Percentiles rank a stretch among this genome's conserved stretches.
Evolutionary conservation across 2,329 filamentous ascomycete genomes (phyloP).

Genomic region (Truncatella angustata): DNA sequence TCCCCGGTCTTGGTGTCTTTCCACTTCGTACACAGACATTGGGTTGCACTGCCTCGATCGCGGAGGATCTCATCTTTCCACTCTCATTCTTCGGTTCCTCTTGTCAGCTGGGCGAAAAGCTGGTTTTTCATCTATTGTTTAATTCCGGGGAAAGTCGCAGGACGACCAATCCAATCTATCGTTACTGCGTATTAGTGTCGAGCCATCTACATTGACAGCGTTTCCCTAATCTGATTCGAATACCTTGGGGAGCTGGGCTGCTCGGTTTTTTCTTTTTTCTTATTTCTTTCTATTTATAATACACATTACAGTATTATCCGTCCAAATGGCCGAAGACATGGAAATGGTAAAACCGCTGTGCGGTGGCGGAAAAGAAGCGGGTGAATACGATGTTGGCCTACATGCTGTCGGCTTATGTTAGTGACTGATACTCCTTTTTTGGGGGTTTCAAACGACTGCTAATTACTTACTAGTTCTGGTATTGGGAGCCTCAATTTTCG

Average conservation of each 20-base stretch:
- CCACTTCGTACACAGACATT: background rate
- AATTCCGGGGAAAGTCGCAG: slow-evolving; percentile 20
- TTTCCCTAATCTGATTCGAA: no score
- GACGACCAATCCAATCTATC: slow-evolving; percentile 5
- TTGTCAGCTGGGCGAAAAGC: slow-evolving; percentile 6
- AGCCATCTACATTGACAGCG: no score
- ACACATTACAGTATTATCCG: background rate
- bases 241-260: no score
- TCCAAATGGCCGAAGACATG: slow-evolving; percentile 25
- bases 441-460: background rate
- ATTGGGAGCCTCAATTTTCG: slow-evolving; percentile 36
- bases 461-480: slow-evolving; percentile 33
- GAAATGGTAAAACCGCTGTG: slow-evolving; percentile 37
- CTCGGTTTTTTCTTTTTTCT: background rate
- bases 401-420: slow-evolving; percentile 42
- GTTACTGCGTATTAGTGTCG: no score
- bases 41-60: background rate
- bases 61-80: slow-evolving; percentile 14
- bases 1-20: slow-evolving; percentile 3
- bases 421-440: slow-evolving; percentile 14
- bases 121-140: slow-evolving; percentile 11
- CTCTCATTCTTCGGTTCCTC: slow-evolving; percentile 19
- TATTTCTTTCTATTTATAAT: background rate
- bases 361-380: slow-evolving; percentile 32
- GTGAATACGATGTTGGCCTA: slow-evolving; percentile 41